phyloP scores from a whole-genome alignment of 1,284 basidiomycete genomes.

The Boletus mariae region DNA sequence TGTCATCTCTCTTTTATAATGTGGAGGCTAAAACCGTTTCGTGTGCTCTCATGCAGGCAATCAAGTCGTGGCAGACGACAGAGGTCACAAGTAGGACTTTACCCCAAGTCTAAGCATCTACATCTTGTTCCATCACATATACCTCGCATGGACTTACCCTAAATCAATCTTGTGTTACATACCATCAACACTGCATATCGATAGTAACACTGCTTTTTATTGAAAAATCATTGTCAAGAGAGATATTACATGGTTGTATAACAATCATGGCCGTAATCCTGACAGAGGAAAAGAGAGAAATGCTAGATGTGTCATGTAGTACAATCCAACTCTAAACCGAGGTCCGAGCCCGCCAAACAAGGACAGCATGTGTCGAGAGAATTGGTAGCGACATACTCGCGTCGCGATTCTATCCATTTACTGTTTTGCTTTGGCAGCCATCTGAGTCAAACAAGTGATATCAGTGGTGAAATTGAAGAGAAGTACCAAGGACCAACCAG shows the following conservation, averaged over 20 bases:
- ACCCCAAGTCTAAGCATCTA: slow-evolving; percentile 4
- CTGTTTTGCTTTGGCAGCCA: slow-evolving; percentile 54
- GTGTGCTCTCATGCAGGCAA: background rate
- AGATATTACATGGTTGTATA: slow-evolving; percentile 29
- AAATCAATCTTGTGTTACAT: background rate
- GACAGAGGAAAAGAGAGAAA: background rate
- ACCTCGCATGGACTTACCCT: background rate
- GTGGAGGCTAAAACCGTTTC: background rate
- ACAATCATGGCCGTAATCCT: slow-evolving; percentile 7
- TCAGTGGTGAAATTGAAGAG: slow-evolving; percentile 32
- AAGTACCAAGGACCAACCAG: slow-evolving; percentile 45
- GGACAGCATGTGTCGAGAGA: too few species aligned
- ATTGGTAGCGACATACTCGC: too few species aligned
- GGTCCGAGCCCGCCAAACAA: too few species aligned
- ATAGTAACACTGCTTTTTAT: slow-evolving; percentile 9
- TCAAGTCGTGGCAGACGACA: slow-evolving; percentile 18
- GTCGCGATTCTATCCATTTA: too few species aligned
- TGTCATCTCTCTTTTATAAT: background rate
- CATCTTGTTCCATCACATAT: background rate
- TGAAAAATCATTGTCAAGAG: slow-evolving; percentile 7
- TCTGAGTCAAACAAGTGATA: slow-evolving; percentile 27
- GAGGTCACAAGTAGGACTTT: background rate
- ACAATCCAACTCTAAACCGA: too few species aligned
- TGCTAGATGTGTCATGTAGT: too few species aligned
- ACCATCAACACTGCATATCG: background rate